Percentiles rank a stretch among this genome's conserved stretches.
Evolutionary conservation across 257 asterid species (phyloP).

Genomic region (Solanum medicagineum): DNA sequence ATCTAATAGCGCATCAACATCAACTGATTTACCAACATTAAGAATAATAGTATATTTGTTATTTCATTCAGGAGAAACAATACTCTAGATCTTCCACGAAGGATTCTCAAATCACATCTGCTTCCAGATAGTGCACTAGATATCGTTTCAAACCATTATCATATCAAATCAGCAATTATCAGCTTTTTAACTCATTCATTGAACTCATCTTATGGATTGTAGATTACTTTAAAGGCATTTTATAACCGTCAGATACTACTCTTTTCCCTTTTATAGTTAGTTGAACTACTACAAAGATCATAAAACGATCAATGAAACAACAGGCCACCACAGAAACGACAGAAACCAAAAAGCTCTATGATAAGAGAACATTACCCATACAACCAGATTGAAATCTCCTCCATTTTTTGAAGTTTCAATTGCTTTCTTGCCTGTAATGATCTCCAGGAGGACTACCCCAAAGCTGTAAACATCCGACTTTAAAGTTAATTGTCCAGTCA

Average conservation of each 20-base stretch:
- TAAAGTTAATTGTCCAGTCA: slow-evolving; percentile 88
- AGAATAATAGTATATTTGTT: not conserved
- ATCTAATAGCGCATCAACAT: not conserved
- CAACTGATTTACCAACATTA: not conserved
- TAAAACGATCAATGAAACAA: not conserved
- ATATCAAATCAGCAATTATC: not conserved
- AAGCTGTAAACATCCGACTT: slow-evolving; percentile 94
- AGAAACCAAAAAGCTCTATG: not conserved
- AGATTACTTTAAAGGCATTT: not conserved
- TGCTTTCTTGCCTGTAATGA: slow-evolving; percentile 87
- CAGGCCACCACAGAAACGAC: not conserved
- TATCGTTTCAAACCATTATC: not conserved
- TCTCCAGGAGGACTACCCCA: slow-evolving; percentile 89
- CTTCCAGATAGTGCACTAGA: not conserved
- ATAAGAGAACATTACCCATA: slow-evolving; percentile 50
- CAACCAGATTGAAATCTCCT: slow-evolving; percentile 70
- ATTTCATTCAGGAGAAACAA: not conserved
- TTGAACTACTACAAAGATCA: not conserved
- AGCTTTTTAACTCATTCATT: not conserved
- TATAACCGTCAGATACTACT: not conserved
- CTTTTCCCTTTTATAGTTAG: not conserved
- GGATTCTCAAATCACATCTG: not conserved
- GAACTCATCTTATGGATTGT: not conserved
- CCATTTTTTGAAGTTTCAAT: slow-evolving; percentile 58
- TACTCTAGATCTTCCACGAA: not conserved